phyloP scores from a whole-genome alignment of 2,329 filamentous ascomycete species.

The Exophiala alcalophila region DNA sequence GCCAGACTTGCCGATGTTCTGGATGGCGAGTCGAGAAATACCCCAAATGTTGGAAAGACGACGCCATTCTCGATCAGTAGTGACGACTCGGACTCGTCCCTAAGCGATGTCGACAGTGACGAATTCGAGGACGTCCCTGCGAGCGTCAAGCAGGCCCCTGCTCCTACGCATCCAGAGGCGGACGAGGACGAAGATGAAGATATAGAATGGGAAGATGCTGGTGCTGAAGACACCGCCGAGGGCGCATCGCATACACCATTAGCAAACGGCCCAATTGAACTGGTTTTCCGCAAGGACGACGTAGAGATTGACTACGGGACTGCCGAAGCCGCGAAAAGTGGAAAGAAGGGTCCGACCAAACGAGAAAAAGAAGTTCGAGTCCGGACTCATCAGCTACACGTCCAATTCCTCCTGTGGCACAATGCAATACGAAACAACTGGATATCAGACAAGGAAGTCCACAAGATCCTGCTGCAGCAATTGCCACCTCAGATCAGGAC shows the following conservation, averaged over 20 bases:
- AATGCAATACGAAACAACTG: conserved; percentile 83
- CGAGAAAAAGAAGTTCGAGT: conserved; percentile 74
- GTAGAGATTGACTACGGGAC: conserved; percentile 52
- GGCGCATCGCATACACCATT: conserved; percentile 43
- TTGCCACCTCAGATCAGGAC: conserved; percentile 65
- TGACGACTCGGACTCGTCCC: conserved; percentile 36
- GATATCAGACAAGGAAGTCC: conserved; percentile 72
- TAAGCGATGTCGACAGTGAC: conserved; percentile 46
- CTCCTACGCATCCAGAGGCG: conserved; percentile 53
- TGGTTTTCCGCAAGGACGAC: conserved; percentile 63
- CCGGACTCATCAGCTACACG: conserved; percentile 82
- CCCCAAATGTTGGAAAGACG: conserved; percentile 11
- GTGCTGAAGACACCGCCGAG: conserved; percentile 39
- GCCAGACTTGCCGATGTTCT: conserved; percentile 26
- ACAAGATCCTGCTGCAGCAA: conserved; percentile 72
- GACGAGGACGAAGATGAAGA: conserved; percentile 63
- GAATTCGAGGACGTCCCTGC: conserved; percentile 55
- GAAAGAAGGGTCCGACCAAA: conserved; percentile 82
- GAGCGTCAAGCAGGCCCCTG: conserved; percentile 19
- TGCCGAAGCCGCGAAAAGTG: conserved; percentile 58
- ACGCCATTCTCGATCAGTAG: conserved; percentile 24
- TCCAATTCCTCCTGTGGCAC: conserved; percentile 83
- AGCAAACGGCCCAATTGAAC: conserved; percentile 66
- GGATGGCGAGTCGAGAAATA: conserved; percentile 22
- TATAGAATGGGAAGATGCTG: conserved; percentile 59